Evolutionary conservation across 495 filamentous ascomycete species (phyloP), one percentile per base, ranked within the genome.

Genomic region (Neurospora cerealis): DNA sequence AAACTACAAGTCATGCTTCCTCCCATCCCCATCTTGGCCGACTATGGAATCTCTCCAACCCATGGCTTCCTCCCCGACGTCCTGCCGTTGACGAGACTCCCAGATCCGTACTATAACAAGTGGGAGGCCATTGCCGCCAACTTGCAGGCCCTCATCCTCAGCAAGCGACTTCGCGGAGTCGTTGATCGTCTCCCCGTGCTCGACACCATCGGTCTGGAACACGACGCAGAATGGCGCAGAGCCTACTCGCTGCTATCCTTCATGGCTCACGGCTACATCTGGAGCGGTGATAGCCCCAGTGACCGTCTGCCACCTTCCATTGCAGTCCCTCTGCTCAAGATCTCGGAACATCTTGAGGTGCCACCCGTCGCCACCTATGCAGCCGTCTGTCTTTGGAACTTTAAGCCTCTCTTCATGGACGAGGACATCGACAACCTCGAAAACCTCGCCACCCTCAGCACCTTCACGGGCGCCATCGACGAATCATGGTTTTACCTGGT

Each of bases 401-500:
- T 92, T 85, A 93, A 92, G 81, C 92, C 94, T 1, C 87, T 98
- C 54, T 97, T 97, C 78, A 81, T 87, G 48, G 88, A 92, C 73
- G 93, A 96, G 78, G 88, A 89, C 17, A 89, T 95, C 62, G 93
- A 95, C 77, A 89, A 90, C 69, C 86, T 97, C 41, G 87, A 93
- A 73, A 98, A 98, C 77, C 86, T 99, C 54, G 89, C 91, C 34
- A 94, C 92, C 13, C 85, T 97, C 74, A 88, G 89, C 72, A 97
- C 96, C 21, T 95, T 98, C 80, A 98, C 96, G n/a, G 96, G 96
- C 41, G 93, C 93, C 5, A 83, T 96, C 19, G 96, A 99, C 80
- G 96, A 99, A 80, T 96, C 96, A 76, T 98, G 96, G 96, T 99
- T 99, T 80, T 98, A 97, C 79, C 86, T 98, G 10, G 88, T 98